Percentiles rank a stretch among this genome's conserved stretches.
Conservation (phyloP, 345 rosid species). For the Salix udensis region DNA sequence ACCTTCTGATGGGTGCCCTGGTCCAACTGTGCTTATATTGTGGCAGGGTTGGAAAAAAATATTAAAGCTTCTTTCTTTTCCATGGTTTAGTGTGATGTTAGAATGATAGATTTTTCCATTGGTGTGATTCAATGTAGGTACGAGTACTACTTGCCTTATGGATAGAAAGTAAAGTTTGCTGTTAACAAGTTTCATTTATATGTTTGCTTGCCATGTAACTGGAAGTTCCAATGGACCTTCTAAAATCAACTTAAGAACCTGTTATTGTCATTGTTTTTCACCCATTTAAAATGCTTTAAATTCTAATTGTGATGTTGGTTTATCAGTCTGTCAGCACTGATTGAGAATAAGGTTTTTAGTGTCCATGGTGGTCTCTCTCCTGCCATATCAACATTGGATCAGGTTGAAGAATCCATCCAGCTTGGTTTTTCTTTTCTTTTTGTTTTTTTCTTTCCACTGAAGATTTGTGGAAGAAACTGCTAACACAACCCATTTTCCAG, state of each 20-base stretch:
- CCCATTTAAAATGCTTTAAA: not conserved
- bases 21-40: not conserved
- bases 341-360: slow-evolving; percentile 85
- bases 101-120: not conserved
- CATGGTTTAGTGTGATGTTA: not conserved
- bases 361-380: slow-evolving; percentile 99
- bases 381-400: slow-evolving; percentile 81
- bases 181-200: not conserved
- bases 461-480: slow-evolving; percentile 6
- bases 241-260: not conserved
- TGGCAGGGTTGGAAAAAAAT: not conserved
- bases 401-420: slow-evolving; percentile 48
- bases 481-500: slow-evolving; percentile 37
- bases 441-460: not conserved
- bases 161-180: not conserved
- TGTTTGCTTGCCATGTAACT: not conserved
- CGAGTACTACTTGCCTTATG: not conserved
- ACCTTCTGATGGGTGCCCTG: not conserved
- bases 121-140: not conserved
- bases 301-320: slow-evolving; percentile 16
- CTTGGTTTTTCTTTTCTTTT: slow-evolving; percentile 6
- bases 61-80: not conserved
- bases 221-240: not conserved
- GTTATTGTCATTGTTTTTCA: not conserved
- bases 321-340: slow-evolving; percentile 82